These are phyloP conservation scores for Cochlearia excelsa DNA, from an alignment of 345 rosid genomes.

Conservation along the genomic window DNA sequence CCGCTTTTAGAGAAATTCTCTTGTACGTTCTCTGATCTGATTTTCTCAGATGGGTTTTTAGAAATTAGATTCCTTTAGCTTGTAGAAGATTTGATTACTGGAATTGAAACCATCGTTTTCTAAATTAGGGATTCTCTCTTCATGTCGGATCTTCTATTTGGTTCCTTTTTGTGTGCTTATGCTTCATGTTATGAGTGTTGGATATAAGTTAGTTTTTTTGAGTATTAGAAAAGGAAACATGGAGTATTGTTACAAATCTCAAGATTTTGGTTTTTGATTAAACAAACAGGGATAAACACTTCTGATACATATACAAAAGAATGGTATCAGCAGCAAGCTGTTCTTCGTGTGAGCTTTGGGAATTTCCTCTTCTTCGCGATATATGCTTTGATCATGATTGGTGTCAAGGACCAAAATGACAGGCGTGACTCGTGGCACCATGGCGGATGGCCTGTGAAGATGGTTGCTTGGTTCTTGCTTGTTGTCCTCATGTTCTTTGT, in stretches of 20 bases:
- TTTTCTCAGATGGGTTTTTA: background rate
- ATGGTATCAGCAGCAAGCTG: conserved; percentile 89
- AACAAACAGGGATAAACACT: conserved; percentile 69
- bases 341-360: conserved; percentile 94
- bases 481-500: conserved; percentile 86
- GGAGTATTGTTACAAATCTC: background rate
- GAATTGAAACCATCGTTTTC: conserved; percentile 1
- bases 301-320: conserved; percentile 60
- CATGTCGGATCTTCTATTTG: background rate
- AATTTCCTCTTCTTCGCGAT: conserved; percentile 72
- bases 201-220: no score
- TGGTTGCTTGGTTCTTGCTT: conserved; percentile 78
- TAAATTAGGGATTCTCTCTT: conserved; percentile 19
- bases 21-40: conserved; percentile 44
- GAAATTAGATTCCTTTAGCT: conserved; percentile 11
- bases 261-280: conserved; percentile 9
- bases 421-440: conserved; percentile 93
- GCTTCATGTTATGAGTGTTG: no score
- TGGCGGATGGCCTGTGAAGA: conserved; percentile 92
- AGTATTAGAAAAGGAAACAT: no score
- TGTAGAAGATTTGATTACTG: conserved; percentile 9
- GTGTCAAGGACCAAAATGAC: conserved; percentile 91
- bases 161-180: no score
- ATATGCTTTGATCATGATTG: conserved; percentile 81
- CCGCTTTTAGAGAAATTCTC: conserved; percentile 76